Evolutionary conservation across 768 basidiomycete genomes (phyloP).

Genomic region (Suillus sp.): DNA sequence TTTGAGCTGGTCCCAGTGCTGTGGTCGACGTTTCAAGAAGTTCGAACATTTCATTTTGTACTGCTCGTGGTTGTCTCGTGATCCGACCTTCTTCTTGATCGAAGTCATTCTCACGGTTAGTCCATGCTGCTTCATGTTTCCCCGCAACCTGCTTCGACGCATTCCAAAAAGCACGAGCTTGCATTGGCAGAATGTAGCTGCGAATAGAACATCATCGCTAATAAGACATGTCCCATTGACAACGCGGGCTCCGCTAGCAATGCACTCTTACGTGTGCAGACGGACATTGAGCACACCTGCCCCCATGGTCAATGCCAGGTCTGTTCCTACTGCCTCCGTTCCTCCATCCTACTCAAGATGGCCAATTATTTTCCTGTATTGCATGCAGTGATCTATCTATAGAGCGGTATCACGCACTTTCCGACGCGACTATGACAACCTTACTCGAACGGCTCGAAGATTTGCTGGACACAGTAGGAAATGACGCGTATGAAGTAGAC

Average conservation of each 20-base stretch:
- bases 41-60: not conserved
- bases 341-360: constrained; percentile 1
- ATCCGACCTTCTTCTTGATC: not conserved
- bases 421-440: constrained; percentile 77
- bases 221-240: not conserved
- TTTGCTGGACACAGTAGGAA: constrained; percentile 60
- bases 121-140: constrained; percentile 8
- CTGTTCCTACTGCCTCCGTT: constrained; percentile 12
- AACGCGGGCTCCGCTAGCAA: not conserved
- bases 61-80: not conserved
- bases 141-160: constrained; percentile 6
- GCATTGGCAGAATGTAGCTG: constrained; percentile 1
- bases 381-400: constrained; percentile 51
- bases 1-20: too few relatives aligned
- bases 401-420: constrained; percentile 67
- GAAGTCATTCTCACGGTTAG: constrained; percentile 3
- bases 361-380: not conserved
- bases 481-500: constrained; percentile 76
- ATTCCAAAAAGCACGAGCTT: constrained; percentile 8
- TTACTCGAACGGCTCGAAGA: constrained; percentile 76
- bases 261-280: constrained; percentile 17
- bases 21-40: not conserved
- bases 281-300: constrained; percentile 50
- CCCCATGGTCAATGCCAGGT: constrained; percentile 62
- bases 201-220: not conserved